Evolutionary conservation across 768 basidiomycete species (phyloP).

Genomic region (Coprinopsis cinerea): DNA sequence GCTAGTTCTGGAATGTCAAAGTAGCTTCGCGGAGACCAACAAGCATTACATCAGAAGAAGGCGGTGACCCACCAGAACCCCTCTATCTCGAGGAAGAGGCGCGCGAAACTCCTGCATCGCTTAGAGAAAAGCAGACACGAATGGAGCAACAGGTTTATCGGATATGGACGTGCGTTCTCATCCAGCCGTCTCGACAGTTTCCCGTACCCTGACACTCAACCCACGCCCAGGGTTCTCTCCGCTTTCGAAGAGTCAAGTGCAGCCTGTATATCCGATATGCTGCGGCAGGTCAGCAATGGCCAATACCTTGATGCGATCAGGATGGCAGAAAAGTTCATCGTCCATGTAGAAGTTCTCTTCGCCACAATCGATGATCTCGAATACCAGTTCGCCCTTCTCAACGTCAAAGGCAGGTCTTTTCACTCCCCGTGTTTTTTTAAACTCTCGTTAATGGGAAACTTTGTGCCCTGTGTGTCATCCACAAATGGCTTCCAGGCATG

Average conservation of each 20-base stretch:
- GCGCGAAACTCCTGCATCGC: conserved; percentile 65
- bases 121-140: conserved; percentile 84
- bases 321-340: conserved; percentile 97
- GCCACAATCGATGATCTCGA: conserved; percentile 96
- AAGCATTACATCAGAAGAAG: conserved; percentile 43
- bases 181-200: background rate
- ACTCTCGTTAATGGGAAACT: background rate
- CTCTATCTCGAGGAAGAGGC: conserved; percentile 74
- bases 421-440: background rate
- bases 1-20: conserved; percentile 98
- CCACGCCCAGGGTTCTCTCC: conserved; percentile 66
- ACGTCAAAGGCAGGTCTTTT: conserved; percentile 69
- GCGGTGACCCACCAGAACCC: conserved; percentile 46
- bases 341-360: conserved; percentile 97
- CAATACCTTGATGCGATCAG: conserved; percentile 95
- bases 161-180: conserved; percentile 85
- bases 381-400: conserved; percentile 72
- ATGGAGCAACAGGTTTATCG: conserved; percentile 99
- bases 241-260: conserved; percentile 99
- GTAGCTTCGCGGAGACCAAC: conserved; percentile 70
- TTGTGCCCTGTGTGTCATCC: background rate
- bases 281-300: conserved; percentile 93
- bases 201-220: conserved; percentile 3
- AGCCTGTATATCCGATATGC: conserved; percentile 98
- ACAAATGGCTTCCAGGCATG: conserved; percentile 85